Percentiles rank a stretch among this genome's conserved stretches.
phyloP scores from a whole-genome alignment of 139 green algal species.

The Chlorella sp. region DNA sequence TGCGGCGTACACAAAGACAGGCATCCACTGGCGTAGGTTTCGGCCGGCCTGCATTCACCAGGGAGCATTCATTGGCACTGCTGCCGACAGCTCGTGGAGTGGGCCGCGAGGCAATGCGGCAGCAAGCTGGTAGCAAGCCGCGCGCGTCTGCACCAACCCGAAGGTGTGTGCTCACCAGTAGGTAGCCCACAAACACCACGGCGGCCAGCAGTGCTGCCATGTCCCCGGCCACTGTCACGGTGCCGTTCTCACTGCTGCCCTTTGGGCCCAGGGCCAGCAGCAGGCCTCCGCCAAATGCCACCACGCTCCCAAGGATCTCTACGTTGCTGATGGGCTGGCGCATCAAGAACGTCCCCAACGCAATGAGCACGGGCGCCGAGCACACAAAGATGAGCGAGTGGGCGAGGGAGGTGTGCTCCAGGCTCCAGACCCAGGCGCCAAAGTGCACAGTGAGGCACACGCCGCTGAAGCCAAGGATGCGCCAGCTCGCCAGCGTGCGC shows the following conservation, averaged over 20 bases:
- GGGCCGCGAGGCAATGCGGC: too few relatives aligned
- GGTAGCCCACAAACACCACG: slow-evolving; percentile 43
- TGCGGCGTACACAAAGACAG: slow-evolving; percentile 68
- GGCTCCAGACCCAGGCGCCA: slow-evolving; percentile 52
- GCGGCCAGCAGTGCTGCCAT: slow-evolving; percentile 44
- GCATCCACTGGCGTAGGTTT: slow-evolving; percentile 51
- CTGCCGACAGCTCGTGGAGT: too few relatives aligned
- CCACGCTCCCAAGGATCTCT: slow-evolving; percentile 26
- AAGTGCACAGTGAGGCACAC: slow-evolving; percentile 69
- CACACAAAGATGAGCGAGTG: slow-evolving; percentile 76
- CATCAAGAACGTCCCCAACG: slow-evolving; percentile 26
- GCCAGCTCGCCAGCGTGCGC: slow-evolving; percentile 4
- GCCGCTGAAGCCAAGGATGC: slow-evolving; percentile 35
- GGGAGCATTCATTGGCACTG: too few relatives aligned
- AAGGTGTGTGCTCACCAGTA: background rate
- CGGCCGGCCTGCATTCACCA: slow-evolving; percentile 28
- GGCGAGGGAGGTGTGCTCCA: slow-evolving; percentile 63
- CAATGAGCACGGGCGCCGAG: slow-evolving; percentile 65
- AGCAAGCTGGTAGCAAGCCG: too few relatives aligned
- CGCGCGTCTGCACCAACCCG: too few relatives aligned
- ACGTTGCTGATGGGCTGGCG: slow-evolving; percentile 40
- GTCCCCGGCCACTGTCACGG: slow-evolving; percentile 51
- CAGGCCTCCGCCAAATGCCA: slow-evolving; percentile 26
- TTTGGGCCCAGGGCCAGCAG: background rate
- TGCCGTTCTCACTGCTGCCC: too few relatives aligned